phyloP scores from a whole-genome alignment of 2,329 filamentous ascomycete species.

The Lachnellula hyalina region DNA sequence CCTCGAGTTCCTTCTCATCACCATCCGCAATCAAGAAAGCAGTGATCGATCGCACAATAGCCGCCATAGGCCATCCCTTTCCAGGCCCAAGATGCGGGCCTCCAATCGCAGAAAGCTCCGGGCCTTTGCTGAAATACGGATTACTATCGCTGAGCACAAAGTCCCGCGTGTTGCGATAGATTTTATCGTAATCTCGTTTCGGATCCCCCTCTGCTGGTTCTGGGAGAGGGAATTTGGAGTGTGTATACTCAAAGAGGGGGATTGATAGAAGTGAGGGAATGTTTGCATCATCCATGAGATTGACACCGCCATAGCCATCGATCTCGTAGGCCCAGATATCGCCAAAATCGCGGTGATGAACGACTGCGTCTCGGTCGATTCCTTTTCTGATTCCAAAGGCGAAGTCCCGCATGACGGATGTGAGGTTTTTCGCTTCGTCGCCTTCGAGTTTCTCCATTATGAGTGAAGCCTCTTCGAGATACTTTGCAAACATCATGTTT shows the following conservation, averaged over 20 bases:
- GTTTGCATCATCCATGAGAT: slow-evolving; percentile 70
- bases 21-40: slow-evolving; percentile 27
- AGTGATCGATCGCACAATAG: slow-evolving; percentile 47
- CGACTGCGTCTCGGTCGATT: slow-evolving; percentile 66
- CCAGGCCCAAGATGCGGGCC: slow-evolving; percentile 60
- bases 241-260: slow-evolving; percentile 54
- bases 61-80: slow-evolving; percentile 50
- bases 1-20: slow-evolving; percentile 11
- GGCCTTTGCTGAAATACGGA: slow-evolving; percentile 61
- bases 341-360: slow-evolving; percentile 55
- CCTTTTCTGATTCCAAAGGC: slow-evolving; percentile 60
- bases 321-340: slow-evolving; percentile 76
- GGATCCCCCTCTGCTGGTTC: slow-evolving; percentile 27
- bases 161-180: slow-evolving; percentile 73
- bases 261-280: slow-evolving; percentile 62
- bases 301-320: slow-evolving; percentile 54
- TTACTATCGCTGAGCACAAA: slow-evolving; percentile 75
- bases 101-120: slow-evolving; percentile 61
- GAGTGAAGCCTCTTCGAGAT: slow-evolving; percentile 46
- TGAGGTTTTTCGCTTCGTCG: slow-evolving; percentile 41
- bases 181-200: slow-evolving; percentile 45
- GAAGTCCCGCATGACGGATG: slow-evolving; percentile 49
- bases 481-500: slow-evolving; percentile 76
- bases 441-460: slow-evolving; percentile 48
- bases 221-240: slow-evolving; percentile 21